Evolutionary conservation across 495 filamentous ascomycete species (phyloP), one percentile per base, ranked within the genome.

Genomic region (Cairneyella variabilis): DNA sequence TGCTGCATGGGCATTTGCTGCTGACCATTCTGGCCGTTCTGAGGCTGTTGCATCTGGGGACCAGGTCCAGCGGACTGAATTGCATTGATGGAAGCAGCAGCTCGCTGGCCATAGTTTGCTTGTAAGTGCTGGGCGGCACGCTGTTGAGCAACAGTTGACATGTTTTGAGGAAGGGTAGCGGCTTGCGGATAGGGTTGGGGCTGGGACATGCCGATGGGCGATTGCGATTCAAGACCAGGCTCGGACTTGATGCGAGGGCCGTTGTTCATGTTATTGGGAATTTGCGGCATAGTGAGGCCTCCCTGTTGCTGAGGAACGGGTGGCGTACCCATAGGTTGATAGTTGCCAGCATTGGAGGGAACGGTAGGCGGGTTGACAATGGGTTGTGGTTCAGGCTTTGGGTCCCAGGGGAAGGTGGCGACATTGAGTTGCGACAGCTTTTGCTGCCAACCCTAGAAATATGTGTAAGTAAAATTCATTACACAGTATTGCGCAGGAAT

Each of bases 321-420:
- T 5, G 60, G 57, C 3, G 60, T 51, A 30, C 47, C 48, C 45
- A 55, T 55, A 4, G 47, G n/a, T 27, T 57, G 56, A 40, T 61
- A 59, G 44, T 56, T 52, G 36, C 57, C 54, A 14, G 45, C 57
- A 64, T 85, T 86, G 20, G 83, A 85, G 23, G 82, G 83, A 5
- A 85, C 75, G 10, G 81, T 80, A 18, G 76, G 69, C 10, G 75
- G 68, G 44, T 72, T 58, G 30, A 45, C 25, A 57, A 62, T 56
- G 26, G 68, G 71, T 48, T 66, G 56, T 38, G 71, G 71, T 30
- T 77, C 78, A 42, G 70, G 77, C 71, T 76, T 78, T 57, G 93
- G 93, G 63, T 97, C 95, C 95, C 95, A 99, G 20, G 95, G 95
- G 70, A 97, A 97, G 34, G 81, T 74, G 47, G 91, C 95, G 56